Evolutionary conservation across 345 rosid genomes (phyloP).

Genomic region (Brassica incana): DNA sequence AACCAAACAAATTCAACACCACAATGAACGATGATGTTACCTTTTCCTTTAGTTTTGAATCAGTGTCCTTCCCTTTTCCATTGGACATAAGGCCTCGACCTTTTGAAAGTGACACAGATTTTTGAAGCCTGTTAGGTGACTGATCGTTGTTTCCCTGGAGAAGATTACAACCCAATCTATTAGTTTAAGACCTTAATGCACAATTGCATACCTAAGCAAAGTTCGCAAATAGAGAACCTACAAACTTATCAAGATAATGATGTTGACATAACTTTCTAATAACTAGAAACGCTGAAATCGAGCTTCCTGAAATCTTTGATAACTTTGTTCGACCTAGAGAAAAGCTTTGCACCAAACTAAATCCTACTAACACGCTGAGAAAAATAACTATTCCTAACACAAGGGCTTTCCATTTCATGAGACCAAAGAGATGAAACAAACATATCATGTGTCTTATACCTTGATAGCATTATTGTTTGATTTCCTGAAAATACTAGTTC

Average conservation of each 20-base stretch:
- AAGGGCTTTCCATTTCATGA: too few species aligned
- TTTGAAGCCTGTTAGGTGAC: conserved; percentile 63
- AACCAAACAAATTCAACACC: conserved; percentile 14
- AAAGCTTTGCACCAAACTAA: neutral
- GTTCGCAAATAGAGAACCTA: neutral
- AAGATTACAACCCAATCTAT: conserved; percentile 20
- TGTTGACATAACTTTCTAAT: neutral
- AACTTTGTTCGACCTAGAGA: neutral
- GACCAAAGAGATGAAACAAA: neutral
- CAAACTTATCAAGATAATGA: neutral
- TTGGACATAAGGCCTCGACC: conserved; percentile 56
- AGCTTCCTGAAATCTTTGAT: neutral
- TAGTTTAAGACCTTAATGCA: neutral
- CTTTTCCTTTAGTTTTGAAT: conserved; percentile 62
- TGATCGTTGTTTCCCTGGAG: conserved; percentile 62
- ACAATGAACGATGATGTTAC: conserved; percentile 41
- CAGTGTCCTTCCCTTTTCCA: conserved; percentile 45
- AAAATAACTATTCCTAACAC: neutral
- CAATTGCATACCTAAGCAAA: neutral
- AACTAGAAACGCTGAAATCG: neutral
- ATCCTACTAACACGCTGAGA: neutral
- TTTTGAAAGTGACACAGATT: conserved; percentile 43
- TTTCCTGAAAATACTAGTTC: conserved; percentile 50
- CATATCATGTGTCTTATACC: conserved; percentile 2
- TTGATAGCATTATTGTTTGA: conserved; percentile 42